phyloP scores from a whole-genome alignment of 331 rosid genomes.

The Arachis monticola region DNA sequence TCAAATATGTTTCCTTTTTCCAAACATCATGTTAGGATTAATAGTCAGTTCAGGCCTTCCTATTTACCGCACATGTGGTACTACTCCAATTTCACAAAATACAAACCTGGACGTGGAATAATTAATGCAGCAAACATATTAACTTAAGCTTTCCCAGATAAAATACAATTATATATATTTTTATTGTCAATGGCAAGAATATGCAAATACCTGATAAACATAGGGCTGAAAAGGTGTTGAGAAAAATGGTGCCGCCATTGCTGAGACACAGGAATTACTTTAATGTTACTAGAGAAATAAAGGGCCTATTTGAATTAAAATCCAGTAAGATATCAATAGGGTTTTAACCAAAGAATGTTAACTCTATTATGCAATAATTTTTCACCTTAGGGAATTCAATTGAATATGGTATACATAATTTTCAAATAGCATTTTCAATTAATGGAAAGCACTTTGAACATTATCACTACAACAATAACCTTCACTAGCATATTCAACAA shows the following conservation, averaged over 20 bases:
- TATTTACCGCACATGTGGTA: conserved; percentile 14
- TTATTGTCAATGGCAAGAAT: conserved; percentile 7
- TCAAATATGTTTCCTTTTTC: background rate
- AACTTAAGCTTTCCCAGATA: conserved; percentile 24
- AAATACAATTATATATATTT: background rate
- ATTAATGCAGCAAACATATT: conserved; percentile 1
- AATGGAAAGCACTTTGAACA: conserved; percentile 1
- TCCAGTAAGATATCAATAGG: conserved; percentile 7
- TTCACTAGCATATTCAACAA: background rate
- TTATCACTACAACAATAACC: conserved; percentile 5
- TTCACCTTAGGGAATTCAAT: background rate
- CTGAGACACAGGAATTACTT: conserved; percentile 37
- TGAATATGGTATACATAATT: background rate
- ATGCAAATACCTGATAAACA: conserved; percentile 80
- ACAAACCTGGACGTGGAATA: background rate
- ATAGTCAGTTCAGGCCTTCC: conserved; percentile 9
- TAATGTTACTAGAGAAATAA: conserved; percentile 29
- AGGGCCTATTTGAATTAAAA: conserved; percentile 29
- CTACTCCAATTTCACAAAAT: conserved; percentile 32
- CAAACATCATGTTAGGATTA: background rate
- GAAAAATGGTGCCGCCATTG: conserved; percentile 99
- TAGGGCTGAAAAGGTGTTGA: conserved; percentile 98
- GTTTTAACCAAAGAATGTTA: background rate
- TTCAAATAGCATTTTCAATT: background rate
- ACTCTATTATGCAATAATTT: background rate